phyloP scores from a whole-genome alignment of 192 early-diverging fungal genomes.

The Coemansia sp. region DNA sequence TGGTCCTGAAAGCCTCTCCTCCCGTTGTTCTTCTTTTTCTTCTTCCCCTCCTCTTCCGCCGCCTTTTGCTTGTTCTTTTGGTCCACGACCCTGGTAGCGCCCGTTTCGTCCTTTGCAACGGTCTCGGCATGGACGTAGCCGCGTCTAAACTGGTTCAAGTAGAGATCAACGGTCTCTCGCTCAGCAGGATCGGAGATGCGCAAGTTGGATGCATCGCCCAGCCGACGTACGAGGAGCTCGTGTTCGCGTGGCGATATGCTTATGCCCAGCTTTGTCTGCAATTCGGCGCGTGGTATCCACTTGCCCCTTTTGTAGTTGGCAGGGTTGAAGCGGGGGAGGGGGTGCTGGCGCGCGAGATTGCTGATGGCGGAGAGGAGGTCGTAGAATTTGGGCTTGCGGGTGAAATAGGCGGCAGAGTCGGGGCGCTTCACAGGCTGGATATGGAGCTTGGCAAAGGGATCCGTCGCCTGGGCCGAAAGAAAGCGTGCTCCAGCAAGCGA shows the following conservation, averaged over 20 bases:
- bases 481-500: not conserved
- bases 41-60: no score
- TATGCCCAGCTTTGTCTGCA: constrained; percentile 18
- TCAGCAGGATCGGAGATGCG: not conserved
- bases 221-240: constrained; percentile 2
- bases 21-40: constrained; percentile 22
- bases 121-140: constrained; percentile 23
- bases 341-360: constrained; percentile 31
- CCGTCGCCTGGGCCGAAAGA: not conserved
- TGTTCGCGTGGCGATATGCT: constrained; percentile 36
- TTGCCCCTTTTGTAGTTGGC: not conserved
- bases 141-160: constrained; percentile 30
- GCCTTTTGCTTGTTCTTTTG: no score
- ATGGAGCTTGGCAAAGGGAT: constrained; percentile 25
- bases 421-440: constrained; percentile 56
- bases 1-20: constrained; percentile 58
- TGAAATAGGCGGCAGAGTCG: constrained; percentile 81
- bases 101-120: constrained; percentile 4
- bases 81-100: not conserved
- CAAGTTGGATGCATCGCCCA: constrained; percentile 19
- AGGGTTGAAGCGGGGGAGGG: constrained; percentile 3
- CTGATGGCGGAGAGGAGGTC: constrained; percentile 70
- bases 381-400: constrained; percentile 77
- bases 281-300: constrained; percentile 11
- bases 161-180: constrained; percentile 6